Conservation (phyloP, 208 protist species). For the Trypanosoma rangeli region DNA sequence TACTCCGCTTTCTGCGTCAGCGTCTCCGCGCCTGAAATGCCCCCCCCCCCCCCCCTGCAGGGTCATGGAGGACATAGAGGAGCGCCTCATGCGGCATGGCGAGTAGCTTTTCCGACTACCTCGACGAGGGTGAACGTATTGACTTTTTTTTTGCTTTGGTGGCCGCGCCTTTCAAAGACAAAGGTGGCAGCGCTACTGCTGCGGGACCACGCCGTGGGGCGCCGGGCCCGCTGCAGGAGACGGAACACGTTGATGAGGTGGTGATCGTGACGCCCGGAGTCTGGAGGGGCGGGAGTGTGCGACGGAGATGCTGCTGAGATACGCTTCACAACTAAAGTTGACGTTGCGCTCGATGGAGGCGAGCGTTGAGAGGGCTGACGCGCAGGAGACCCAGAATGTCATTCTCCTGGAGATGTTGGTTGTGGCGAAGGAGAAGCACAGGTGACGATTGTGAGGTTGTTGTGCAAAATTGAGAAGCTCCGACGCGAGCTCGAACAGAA, state of each 20-base stretch:
- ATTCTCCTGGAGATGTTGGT: conserved; percentile 10
- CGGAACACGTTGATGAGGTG: neutral
- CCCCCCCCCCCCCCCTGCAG: neutral
- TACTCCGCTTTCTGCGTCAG: conserved; percentile 1
- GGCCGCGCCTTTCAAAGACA: conserved; percentile 10
- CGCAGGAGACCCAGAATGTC: conserved; percentile 1
- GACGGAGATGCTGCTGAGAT: neutral
- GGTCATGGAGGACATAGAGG: neutral
- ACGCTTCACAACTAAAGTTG: conserved; percentile 1
- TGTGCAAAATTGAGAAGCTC: neutral
- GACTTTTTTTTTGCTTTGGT: conserved; percentile 2
- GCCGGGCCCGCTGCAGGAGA: neutral
- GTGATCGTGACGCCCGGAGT: neutral
- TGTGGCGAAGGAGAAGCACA: conserved; percentile 13
- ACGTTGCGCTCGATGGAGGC: neutral
- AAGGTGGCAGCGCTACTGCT: conserved; percentile 8
- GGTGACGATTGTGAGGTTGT: neutral
- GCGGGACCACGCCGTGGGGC: neutral
- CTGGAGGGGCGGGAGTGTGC: neutral
- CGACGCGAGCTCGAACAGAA: neutral
- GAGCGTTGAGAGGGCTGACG: neutral
- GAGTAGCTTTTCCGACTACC: neutral
- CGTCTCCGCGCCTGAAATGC: neutral
- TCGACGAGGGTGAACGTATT: conserved; percentile 12
- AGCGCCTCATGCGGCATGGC: neutral